Evolutionary conservation across 352 stramenopile genomes (phyloP).

Genomic region (Phytophthora boehmeriae): DNA sequence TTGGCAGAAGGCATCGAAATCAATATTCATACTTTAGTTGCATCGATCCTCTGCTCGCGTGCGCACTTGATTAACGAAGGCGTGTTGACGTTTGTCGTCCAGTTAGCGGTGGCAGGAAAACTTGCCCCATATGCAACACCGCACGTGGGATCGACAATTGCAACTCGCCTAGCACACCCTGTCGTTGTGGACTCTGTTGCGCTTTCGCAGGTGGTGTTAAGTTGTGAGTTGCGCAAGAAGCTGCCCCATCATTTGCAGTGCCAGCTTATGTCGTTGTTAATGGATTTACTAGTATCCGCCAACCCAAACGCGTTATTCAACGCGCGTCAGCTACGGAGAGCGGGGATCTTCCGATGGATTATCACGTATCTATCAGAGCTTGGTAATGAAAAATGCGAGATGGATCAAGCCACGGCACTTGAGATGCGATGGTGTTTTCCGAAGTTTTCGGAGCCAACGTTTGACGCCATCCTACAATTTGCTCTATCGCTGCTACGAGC

Average conservation of each 20-base stretch:
- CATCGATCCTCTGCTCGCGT: slow-evolving; percentile 44
- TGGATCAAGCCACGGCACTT: slow-evolving; percentile 32
- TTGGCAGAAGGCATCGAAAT: slow-evolving; percentile 66
- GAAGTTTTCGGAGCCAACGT: slow-evolving; percentile 37
- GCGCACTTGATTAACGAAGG: slow-evolving; percentile 55
- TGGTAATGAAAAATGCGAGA: slow-evolving; percentile 41
- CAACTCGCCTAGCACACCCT: slow-evolving; percentile 21
- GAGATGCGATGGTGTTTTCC: slow-evolving; percentile 64
- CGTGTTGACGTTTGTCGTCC: slow-evolving; percentile 46
- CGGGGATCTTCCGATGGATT: slow-evolving; percentile 59
- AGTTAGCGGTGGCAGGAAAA: slow-evolving; percentile 55
- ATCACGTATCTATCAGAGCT: slow-evolving; percentile 62
- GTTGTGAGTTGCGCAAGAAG: slow-evolving; percentile 41
- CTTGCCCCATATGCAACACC: slow-evolving; percentile 19
- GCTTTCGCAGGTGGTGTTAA: slow-evolving; percentile 64
- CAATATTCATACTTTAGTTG: slow-evolving; percentile 64
- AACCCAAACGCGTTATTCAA: slow-evolving; percentile 87
- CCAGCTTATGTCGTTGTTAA: slow-evolving; percentile 54
- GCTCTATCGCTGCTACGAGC: slow-evolving; percentile 44
- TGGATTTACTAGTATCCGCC: slow-evolving; percentile 42
- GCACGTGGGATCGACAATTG: neutral
- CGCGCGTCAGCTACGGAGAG: slow-evolving; percentile 63
- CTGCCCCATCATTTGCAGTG: slow-evolving; percentile 53
- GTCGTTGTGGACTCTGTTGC: slow-evolving; percentile 60
- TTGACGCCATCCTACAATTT: slow-evolving; percentile 57